phyloP scores from a whole-genome alignment of 1,284 basidiomycete genomes.

The Boletus sp. region DNA sequence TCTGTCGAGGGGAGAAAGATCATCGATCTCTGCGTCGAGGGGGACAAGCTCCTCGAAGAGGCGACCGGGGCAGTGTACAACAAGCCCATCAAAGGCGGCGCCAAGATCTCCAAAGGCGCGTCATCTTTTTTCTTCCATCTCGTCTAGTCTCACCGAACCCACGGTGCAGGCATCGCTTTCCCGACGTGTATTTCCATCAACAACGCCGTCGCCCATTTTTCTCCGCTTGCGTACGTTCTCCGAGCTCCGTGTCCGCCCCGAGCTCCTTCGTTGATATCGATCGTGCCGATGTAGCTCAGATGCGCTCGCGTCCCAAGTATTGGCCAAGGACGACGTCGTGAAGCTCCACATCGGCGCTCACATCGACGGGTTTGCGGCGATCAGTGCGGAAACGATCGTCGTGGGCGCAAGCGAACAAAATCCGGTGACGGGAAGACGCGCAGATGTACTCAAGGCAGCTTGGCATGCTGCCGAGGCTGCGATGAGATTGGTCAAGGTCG shows the following conservation, averaged over 20 bases:
- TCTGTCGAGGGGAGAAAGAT: constrained; percentile 81
- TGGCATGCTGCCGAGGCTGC: constrained; percentile 90
- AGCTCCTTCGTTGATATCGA: constrained; percentile 15
- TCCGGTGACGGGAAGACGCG: constrained; percentile 81
- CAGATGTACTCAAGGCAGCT: constrained; percentile 91
- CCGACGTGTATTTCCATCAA: constrained; percentile 93
- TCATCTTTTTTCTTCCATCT: background rate
- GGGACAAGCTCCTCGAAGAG: constrained; percentile 88
- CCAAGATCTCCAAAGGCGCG: constrained; percentile 84
- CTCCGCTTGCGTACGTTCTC: constrained; percentile 59
- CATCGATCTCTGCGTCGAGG: constrained; percentile 87
- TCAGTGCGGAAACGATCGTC: constrained; percentile 88
- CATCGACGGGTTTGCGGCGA: constrained; percentile 90
- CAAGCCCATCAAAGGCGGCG: constrained; percentile 83
- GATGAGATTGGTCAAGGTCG: constrained; percentile 82
- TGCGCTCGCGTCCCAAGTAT: constrained; percentile 56
- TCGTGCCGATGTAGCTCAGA: constrained; percentile 53
- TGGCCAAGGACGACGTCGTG: constrained; percentile 90
- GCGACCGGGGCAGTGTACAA: constrained; percentile 86
- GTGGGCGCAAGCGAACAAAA: constrained; percentile 70
- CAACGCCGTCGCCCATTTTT: constrained; percentile 81
- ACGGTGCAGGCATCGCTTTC: constrained; percentile 79
- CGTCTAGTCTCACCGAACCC: constrained; percentile 2
- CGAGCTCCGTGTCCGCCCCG: constrained; percentile 22
- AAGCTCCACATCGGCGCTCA: constrained; percentile 96